phyloP scores from a whole-genome alignment of 2,329 filamentous ascomycete species.

The Hymenoscyphus fraxineus region DNA sequence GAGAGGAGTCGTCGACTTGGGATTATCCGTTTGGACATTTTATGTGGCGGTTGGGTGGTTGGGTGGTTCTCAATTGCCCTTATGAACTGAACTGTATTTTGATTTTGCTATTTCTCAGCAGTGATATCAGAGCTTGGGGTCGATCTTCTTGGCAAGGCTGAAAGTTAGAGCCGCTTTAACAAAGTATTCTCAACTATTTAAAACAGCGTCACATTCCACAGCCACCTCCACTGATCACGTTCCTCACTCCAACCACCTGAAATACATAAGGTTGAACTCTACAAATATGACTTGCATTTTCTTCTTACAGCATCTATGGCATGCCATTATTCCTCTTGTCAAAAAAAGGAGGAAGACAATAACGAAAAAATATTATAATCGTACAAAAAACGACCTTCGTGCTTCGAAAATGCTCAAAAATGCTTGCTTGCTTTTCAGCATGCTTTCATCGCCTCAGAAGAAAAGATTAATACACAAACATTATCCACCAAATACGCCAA shows the following conservation, averaged over 20 bases:
- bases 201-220: conserved; percentile 9
- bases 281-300: conserved; percentile 6
- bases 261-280: neutral
- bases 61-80: neutral
- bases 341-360: neutral
- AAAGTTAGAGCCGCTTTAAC: neutral
- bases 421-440: neutral
- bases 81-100: neutral
- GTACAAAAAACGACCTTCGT: conserved; percentile 19
- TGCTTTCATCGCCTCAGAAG: neutral
- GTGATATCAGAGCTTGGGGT: too few species aligned
- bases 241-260: conserved; percentile 14
- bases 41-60: conserved; percentile 6
- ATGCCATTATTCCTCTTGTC: neutral
- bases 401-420: neutral
- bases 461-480: neutral
- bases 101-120: neutral
- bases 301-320: conserved; percentile 11
- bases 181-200: neutral
- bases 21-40: conserved; percentile 28
- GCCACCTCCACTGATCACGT: conserved; percentile 5
- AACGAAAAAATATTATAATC: conserved; percentile 10
- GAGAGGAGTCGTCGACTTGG: conserved; percentile 26
- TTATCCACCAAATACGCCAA: neutral
- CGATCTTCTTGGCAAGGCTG: neutral